These are phyloP conservation scores for Nemania sp. DNA, from an alignment of 2,329 filamentous ascomycete genomes.

Conservation along the genomic window DNA sequence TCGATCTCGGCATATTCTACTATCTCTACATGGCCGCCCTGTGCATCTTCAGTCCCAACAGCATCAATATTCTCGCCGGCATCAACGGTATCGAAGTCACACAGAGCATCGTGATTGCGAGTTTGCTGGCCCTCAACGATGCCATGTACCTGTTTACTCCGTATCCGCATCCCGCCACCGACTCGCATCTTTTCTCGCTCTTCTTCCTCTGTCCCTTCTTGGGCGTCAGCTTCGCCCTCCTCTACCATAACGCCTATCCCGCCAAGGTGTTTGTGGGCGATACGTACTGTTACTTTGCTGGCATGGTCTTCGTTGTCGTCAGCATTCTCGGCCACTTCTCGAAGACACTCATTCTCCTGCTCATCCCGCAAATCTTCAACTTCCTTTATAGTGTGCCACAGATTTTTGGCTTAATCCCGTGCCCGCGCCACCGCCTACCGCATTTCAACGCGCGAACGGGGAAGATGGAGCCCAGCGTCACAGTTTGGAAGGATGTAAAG, in stretches of 20 bases:
- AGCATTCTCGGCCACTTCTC: conserved; percentile 97
- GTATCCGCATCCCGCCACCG: conserved; percentile 89
- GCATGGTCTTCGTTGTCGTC: conserved; percentile 98
- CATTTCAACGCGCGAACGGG: conserved; percentile 85
- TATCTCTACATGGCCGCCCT: conserved; percentile 97
- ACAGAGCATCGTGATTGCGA: conserved; percentile 88
- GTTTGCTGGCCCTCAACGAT: conserved; percentile 84
- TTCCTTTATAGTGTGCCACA: conserved; percentile 93
- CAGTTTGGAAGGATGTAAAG: conserved; percentile 67
- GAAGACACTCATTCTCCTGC: conserved; percentile 89
- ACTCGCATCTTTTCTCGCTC: conserved; percentile 93
- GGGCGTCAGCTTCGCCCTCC: conserved; percentile 83
- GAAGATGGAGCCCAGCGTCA: conserved; percentile 83
- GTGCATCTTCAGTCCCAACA: conserved; percentile 97
- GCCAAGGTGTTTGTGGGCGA: conserved; percentile 95
- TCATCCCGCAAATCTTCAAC: conserved; percentile 95
- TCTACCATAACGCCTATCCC: conserved; percentile 94
- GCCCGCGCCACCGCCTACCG: conserved; percentile 88
- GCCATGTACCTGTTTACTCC: conserved; percentile 80
- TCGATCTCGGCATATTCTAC: conserved; percentile 83
- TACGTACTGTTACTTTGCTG: conserved; percentile 99
- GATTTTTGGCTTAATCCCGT: conserved; percentile 86
- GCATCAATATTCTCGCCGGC: conserved; percentile 99
- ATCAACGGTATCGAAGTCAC: conserved; percentile 97
- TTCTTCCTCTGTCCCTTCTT: conserved; percentile 94